A percentile compares a stretch with the other conserved stretches of the same genome.
Conservation (phyloP, 169 alveolate species). For the Babesia gibsoni region DNA sequence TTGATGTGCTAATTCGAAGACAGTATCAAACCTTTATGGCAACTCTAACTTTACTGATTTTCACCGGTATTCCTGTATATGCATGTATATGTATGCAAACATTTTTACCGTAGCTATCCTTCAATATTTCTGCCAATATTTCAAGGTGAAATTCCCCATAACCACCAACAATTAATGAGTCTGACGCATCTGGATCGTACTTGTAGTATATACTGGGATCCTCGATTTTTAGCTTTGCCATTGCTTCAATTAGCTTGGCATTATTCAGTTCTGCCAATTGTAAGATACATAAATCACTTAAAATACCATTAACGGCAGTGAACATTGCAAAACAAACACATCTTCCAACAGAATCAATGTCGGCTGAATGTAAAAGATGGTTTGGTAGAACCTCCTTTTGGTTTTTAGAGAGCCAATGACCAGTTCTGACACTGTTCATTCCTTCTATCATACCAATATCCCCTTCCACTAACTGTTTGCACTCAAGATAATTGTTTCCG, state of each 20-base stretch:
- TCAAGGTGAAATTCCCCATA: constrained; percentile 50
- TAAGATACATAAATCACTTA: background rate
- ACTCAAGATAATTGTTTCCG: constrained; percentile 58
- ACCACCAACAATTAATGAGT: constrained; percentile 32
- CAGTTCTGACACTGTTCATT: constrained; percentile 36
- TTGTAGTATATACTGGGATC: constrained; percentile 43
- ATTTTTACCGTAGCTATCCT: constrained; percentile 22
- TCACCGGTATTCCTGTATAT: constrained; percentile 32
- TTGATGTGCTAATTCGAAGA: too few relatives aligned
- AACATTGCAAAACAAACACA: constrained; percentile 38
- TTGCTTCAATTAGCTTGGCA: constrained; percentile 3
- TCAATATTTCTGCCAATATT: constrained; percentile 27
- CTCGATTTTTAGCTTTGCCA: constrained; percentile 32
- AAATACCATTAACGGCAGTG: constrained; percentile 7
- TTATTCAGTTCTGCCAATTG: background rate
- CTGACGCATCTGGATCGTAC: constrained; percentile 37
- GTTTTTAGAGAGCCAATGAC: constrained; percentile 47
- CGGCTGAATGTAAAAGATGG: background rate
- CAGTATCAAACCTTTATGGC: constrained; percentile 6
- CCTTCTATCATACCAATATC: constrained; percentile 70
- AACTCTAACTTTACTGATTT: constrained; percentile 10
- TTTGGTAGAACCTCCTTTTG: constrained; percentile 6
- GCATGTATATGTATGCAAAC: background rate
- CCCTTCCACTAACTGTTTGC: constrained; percentile 27
- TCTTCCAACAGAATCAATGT: background rate